Evolutionary conservation across 805 yeast species (phyloP).

Genomic region (Candida wancherniae): DNA sequence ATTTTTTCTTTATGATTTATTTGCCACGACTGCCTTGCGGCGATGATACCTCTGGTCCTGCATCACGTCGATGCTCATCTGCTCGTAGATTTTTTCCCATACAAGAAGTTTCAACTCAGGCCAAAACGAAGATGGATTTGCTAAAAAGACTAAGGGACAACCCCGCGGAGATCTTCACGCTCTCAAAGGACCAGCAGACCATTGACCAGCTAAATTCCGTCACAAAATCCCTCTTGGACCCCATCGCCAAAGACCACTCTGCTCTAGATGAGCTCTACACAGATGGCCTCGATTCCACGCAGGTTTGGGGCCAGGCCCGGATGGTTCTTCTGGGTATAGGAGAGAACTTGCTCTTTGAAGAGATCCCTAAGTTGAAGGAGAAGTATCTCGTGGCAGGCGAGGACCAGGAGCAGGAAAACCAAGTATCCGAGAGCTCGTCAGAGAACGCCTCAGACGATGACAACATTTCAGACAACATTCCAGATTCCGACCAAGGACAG

Average conservation of each 20-base stretch:
- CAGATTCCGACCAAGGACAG: conserved; percentile 12
- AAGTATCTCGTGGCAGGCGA: conserved; percentile 18
- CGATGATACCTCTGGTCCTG: too few species aligned
- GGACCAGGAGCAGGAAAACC: conserved; percentile 13
- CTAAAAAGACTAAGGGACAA: conserved; percentile 10
- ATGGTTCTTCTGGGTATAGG: conserved; percentile 76
- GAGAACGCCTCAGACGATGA: conserved; percentile 20
- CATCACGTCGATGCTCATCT: conserved; percentile 17
- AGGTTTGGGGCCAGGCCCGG: conserved; percentile 91
- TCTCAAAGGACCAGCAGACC: conserved; percentile 6
- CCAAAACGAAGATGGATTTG: conserved; percentile 14
- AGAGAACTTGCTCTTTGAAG: conserved; percentile 53
- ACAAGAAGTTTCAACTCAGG: too few species aligned
- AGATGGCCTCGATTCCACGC: conserved; percentile 85
- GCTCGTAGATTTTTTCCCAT: conserved; percentile 1
- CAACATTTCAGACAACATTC: conserved; percentile 22
- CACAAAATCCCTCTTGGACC: conserved; percentile 53
- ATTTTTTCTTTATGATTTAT: too few species aligned
- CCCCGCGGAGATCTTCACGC: conserved; percentile 13
- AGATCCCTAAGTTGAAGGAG: conserved; percentile 49
- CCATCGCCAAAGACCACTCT: conserved; percentile 49
- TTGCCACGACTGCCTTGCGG: too few species aligned
- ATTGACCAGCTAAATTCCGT: conserved; percentile 23
- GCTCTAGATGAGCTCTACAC: conserved; percentile 76
- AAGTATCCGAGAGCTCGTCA: conserved; percentile 18